phyloP scores from a whole-genome alignment of 169 alveolate genomes.

The Cryptosporidium muris region DNA sequence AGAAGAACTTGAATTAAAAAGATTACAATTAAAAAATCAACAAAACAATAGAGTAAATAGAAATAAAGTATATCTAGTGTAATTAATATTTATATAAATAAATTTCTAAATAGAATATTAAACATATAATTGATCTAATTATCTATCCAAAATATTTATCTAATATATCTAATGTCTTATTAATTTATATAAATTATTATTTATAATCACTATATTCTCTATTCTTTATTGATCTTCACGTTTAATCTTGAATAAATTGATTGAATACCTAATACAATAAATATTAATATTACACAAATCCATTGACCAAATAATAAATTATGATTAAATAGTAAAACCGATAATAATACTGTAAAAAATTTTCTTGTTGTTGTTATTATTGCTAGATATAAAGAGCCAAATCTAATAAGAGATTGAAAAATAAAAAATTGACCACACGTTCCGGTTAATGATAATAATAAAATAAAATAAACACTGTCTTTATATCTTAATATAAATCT shows the following conservation, averaged over 20 bases:
- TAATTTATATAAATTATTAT: neutral
- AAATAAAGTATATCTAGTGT: neutral
- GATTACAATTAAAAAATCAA: conserved; percentile 29
- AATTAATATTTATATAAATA: neutral
- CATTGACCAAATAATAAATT: conserved; percentile 83
- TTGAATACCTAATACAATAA: conserved; percentile 81
- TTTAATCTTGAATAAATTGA: conserved; percentile 16
- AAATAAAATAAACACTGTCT: conserved; percentile 74
- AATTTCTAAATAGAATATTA: neutral
- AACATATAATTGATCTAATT: neutral
- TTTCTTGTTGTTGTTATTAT: conserved; percentile 88
- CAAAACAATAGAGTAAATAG: conserved; percentile 13
- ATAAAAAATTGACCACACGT: conserved; percentile 88
- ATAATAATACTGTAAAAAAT: conserved; percentile 84
- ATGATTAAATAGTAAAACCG: conserved; percentile 86
- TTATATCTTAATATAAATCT: conserved; percentile 74
- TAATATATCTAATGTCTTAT: neutral
- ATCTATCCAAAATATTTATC: neutral
- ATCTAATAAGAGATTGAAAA: conserved; percentile 82
- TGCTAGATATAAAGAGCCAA: conserved; percentile 88
- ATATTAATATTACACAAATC: conserved; percentile 82
- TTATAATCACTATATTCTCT: neutral
- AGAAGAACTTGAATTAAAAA: conserved; percentile 56
- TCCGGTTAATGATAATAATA: conserved; percentile 82
- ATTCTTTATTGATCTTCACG: conserved; percentile 7